These are phyloP conservation scores for Saccharomycopsis schoenii DNA, from an alignment of 805 yeast species.

Conservation along the genomic window DNA sequence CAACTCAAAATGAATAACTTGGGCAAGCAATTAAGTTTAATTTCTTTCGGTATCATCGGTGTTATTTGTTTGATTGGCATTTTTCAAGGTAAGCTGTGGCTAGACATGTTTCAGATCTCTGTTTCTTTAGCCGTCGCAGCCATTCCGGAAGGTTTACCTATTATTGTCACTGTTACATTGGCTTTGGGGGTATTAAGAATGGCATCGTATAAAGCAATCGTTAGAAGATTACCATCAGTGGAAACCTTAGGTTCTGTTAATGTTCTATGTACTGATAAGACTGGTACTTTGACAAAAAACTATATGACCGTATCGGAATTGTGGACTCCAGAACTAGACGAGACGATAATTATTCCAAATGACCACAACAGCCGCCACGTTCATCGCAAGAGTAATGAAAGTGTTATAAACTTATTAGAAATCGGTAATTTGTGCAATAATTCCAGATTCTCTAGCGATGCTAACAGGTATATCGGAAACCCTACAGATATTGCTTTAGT, in stretches of 20 bases:
- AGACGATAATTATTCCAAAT: background rate
- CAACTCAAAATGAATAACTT: conserved; percentile 92
- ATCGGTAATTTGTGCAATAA: conserved; percentile 71
- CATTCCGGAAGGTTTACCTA: conserved; percentile 97
- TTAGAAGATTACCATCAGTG: conserved; percentile 86
- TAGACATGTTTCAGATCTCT: conserved; percentile 96
- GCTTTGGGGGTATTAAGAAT: conserved; percentile 94
- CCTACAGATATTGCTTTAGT: conserved; percentile 91
- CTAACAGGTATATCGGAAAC: conserved; percentile 70
- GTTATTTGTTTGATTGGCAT: conserved; percentile 86
- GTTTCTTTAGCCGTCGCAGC: conserved; percentile 98
- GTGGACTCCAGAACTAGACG: conserved; percentile 23
- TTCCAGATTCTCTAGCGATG: conserved; percentile 57
- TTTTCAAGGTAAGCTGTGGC: conserved; percentile 87
- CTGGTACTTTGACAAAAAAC: conserved; percentile 83
- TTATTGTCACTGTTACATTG: conserved; percentile 92
- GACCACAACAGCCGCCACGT: background rate
- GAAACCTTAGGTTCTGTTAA: conserved; percentile 93
- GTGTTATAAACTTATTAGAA: conserved; percentile 46
- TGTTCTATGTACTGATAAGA: conserved; percentile 86
- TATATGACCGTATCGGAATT: conserved; percentile 82
- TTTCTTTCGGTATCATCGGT: conserved; percentile 83
- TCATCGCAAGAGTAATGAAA: conserved; percentile 25
- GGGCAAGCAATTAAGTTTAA: conserved; percentile 80
- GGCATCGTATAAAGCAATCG: conserved; percentile 93